Base-by-base conservation (phyloP, 2,329 filamentous ascomycete species). In the Epichloe scottii region DNA sequence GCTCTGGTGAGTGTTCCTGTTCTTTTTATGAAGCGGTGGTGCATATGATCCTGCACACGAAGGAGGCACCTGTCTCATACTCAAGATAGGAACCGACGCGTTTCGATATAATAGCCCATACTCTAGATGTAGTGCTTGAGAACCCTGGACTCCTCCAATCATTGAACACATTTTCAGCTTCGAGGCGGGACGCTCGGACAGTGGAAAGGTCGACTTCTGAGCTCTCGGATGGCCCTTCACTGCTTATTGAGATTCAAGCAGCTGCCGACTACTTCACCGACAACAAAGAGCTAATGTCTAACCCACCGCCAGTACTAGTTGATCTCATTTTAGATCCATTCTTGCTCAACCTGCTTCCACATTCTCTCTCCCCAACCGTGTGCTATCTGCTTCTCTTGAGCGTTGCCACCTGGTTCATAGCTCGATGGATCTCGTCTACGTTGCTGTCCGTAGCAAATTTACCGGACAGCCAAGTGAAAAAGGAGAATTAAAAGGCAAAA, bases 291-390 rank as follows among this genome's bases (percentile, higher is more conserved):
- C 76, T 95, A 60, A 97, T 97, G 91, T 68, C 72, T 46, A 61
- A 75, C 54, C 85, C 87, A 14, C 83, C 84, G 2, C 79, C 82
- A 0, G 89, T 97, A 4, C 71, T 81, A 49, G 85, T 85, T 48
- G 91, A 98, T 59, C 68, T 82, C 66, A 86, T 96, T 60, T 78
- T 98, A 23, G 93, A 97, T 66, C 89, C 89, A 0, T 97, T 84
- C 62, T 54, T 94, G 40, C 69, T 84, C 61, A 93, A 94, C 69
- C 62, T 89, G 15, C 74, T 97, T 49, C 93, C 93, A 12, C 74
- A 74, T 48, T 95, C 89, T 4, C 71, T 97, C 15, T 61, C 85
- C 21, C 82, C 87, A 19, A 91, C 85, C 2, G 79, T 79, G 12
- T 70, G 69, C 37, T 95, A 89, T 66, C 74, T 94, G 50, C 59